Evolutionary conservation across 2,329 filamentous ascomycete species (phyloP), one percentile per base, ranked within the genome.

Genomic region (Pseudofabraea citricarpa): DNA sequence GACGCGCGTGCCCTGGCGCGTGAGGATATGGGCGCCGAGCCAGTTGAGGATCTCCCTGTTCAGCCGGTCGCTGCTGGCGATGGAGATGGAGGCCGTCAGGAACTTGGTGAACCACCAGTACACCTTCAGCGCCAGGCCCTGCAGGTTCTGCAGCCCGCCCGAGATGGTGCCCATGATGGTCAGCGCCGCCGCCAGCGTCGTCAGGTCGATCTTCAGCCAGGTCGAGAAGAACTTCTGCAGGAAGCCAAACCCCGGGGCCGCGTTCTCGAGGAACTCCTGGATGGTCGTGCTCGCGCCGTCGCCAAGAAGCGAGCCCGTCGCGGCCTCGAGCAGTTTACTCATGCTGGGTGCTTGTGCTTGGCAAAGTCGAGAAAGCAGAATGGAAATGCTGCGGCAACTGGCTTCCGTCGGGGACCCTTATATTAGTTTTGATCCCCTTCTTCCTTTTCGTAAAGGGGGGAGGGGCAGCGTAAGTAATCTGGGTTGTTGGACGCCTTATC

Each of bases 151-250:
- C 63, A 66, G 68, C 1, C 59, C 66, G 3, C 66, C 61, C 1
- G 70, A 67, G 0, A 66, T 53, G 0, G 67, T 64, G 22, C 69
- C 65, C 21, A 65, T 63, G 40, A 73, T 67, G 26, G 71, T 68
- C 27, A 72, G 61, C 8, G 71, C 52, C 4, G 69, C 69, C 0
- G 70, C 70, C 19, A 72, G 56, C 31, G 67, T 68, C 1, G 68
- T 69, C 39, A 73, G 61, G 40, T 73, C 69, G 7, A 73, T 59
- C 19, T 67, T 63, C n/a, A 65, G 62, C 68, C 68, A 72, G 29
- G 62, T 63, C 18, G 54, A 56, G 47, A 64, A 62, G 33, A 67
- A 56, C 12, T 66, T 61, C 37, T 55, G 61, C 41, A 71, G 52
- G 36, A 69, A 37, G 12, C 8, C 12, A 22, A 37, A 37, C 10